Conservation (phyloP, 2,329 filamentous ascomycete species). For the Aspergillus amoenus region DNA sequence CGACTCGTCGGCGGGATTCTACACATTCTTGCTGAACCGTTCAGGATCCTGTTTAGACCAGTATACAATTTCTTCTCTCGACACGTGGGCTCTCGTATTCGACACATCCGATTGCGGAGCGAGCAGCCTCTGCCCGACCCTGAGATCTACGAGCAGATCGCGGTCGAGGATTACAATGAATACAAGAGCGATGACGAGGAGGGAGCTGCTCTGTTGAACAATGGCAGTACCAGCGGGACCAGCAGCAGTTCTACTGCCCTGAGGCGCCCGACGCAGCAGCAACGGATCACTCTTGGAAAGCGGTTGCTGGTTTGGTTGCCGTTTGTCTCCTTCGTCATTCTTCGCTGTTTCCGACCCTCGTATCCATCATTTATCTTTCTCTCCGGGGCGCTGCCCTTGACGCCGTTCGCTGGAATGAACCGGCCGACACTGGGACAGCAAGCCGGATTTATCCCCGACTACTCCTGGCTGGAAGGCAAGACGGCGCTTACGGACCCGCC, state of each 20-base stretch:
- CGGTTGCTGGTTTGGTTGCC: constrained; percentile 23
- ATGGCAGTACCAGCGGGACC: too few relatives aligned
- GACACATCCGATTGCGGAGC: constrained; percentile 8
- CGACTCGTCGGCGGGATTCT: constrained; percentile 26
- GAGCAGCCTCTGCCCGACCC: constrained; percentile 18
- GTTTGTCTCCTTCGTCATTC: constrained; percentile 21
- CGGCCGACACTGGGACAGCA: constrained; percentile 22
- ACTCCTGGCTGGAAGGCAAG: constrained; percentile 20
- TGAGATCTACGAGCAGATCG: constrained; percentile 26
- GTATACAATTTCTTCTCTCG: constrained; percentile 4
- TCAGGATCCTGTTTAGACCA: constrained; percentile 14
- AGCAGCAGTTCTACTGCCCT: background rate
- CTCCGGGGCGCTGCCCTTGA: constrained; percentile 24
- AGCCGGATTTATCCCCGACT: constrained; percentile 20
- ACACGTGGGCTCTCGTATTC: constrained; percentile 2
- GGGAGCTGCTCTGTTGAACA: constrained; percentile 17
- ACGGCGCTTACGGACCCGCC: constrained; percentile 21
- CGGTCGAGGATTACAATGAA: constrained; percentile 23
- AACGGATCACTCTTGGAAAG: constrained; percentile 11
- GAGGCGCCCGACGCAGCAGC: constrained; percentile 7
- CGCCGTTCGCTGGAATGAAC: constrained; percentile 21
- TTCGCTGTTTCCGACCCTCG: constrained; percentile 28
- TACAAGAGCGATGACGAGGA: constrained; percentile 27
- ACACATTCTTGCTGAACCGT: constrained; percentile 23
- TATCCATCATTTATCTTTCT: constrained; percentile 28